Evolutionary conservation across 148 eudicot species (phyloP).

Genomic region (Spergularia marina): DNA sequence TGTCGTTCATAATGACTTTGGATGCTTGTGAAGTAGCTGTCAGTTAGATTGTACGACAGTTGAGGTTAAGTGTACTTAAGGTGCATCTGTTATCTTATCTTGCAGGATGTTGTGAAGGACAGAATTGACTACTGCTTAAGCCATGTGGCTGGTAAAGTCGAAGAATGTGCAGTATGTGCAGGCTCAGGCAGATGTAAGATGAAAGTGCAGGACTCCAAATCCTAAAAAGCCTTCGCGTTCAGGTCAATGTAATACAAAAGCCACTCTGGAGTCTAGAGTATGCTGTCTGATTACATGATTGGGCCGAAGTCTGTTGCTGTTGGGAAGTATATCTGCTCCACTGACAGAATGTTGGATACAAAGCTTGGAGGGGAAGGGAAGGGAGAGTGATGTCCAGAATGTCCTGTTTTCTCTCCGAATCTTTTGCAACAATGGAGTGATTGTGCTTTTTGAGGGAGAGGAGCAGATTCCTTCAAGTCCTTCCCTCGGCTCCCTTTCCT

Average conservation of each 20-base stretch:
- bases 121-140: slow-evolving; percentile 77
- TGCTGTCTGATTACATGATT: not conserved
- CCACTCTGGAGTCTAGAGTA: not conserved
- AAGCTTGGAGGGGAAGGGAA: no score
- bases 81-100: slow-evolving; percentile 2
- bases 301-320: not conserved
- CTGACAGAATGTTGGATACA: not conserved
- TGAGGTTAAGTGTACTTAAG: not conserved
- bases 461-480: no score
- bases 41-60: not conserved
- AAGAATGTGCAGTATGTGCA: slow-evolving; percentile 77
- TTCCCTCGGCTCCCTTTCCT: no score
- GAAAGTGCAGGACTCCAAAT: slow-evolving; percentile 32
- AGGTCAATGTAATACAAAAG: no score
- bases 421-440: no score
- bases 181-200: slow-evolving; percentile 80
- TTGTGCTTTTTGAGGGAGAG: no score
- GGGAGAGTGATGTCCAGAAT: no score
- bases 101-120: slow-evolving; percentile 85
- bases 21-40: not conserved
- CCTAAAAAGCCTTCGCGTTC: not conserved
- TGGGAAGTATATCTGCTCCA: not conserved
- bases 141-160: slow-evolving; percentile 72
- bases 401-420: no score
- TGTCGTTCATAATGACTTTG: not conserved